Evolutionary conservation across 768 basidiomycete species (phyloP).

Genomic region (Rhodotorula kratochvilovae): DNA sequence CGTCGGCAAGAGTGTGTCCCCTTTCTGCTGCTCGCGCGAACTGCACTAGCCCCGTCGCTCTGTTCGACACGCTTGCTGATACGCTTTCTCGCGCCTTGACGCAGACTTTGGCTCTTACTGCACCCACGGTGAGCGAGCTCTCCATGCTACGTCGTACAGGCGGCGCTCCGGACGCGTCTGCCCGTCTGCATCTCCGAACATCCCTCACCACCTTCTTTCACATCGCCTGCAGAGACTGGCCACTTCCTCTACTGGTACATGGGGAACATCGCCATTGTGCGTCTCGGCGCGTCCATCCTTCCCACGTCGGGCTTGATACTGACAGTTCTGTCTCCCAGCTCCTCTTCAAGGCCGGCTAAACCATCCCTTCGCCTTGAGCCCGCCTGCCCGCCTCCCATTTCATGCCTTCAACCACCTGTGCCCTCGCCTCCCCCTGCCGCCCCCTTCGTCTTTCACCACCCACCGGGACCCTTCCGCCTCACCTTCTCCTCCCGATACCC

Average conservation of each 20-base stretch:
- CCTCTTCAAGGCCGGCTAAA: constrained; percentile 38
- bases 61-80: neutral
- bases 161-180: neutral
- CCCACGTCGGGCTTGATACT: neutral
- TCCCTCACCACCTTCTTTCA: neutral
- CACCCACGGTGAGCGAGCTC: constrained; percentile 3
- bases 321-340: neutral
- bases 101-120: constrained; percentile 10
- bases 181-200: no score
- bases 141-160: no score
- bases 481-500: neutral
- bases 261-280: constrained; percentile 82
- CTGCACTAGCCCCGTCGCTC: neutral
- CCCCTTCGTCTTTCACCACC: neutral
- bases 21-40: neutral
- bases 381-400: neutral
- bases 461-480: no score
- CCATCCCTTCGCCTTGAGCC: no score
- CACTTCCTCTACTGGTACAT: constrained; percentile 99
- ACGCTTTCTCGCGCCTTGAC: neutral
- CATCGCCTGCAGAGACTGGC: constrained; percentile 69
- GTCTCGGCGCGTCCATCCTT: neutral
- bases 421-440: neutral
- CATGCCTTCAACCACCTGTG: neutral
- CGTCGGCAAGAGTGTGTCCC: constrained; percentile 60